phyloP scores from a whole-genome alignment of 2,329 filamentous ascomycete species.

The Cladobotryum mycophilum region DNA sequence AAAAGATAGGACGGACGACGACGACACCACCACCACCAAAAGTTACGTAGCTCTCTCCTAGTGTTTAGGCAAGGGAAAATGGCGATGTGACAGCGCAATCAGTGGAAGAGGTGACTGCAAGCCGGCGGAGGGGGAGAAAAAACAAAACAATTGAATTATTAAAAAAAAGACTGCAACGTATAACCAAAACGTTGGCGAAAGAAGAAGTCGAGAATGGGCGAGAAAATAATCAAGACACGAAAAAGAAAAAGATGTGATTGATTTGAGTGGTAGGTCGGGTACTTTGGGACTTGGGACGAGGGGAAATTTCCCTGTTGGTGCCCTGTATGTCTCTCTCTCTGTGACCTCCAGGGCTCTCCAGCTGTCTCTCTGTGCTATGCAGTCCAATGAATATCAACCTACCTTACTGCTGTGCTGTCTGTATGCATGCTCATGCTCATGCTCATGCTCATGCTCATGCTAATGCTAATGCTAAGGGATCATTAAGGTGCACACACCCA shows the following conservation, averaged over 20 bases:
- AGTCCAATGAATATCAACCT: too few species aligned
- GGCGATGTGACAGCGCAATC: slow-evolving; percentile 11
- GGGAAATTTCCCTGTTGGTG: too few species aligned
- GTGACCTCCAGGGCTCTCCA: too few species aligned
- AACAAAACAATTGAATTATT: background rate
- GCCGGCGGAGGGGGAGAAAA: background rate
- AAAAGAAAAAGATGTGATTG: background rate
- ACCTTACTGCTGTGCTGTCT: too few species aligned
- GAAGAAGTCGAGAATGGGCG: background rate
- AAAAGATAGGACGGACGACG: background rate
- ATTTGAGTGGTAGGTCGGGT: too few species aligned
- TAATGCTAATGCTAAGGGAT: too few species aligned
- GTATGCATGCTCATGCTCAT: too few species aligned
- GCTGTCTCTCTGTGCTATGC: too few species aligned
- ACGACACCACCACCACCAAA: background rate
- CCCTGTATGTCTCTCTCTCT: too few species aligned
- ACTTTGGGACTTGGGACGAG: too few species aligned
- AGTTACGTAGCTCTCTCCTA: background rate
- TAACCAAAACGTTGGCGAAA: background rate
- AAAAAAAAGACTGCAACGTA: background rate
- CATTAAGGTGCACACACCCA: too few species aligned
- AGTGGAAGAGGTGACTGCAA: slow-evolving; percentile 5
- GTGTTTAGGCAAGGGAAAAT: slow-evolving; percentile 5
- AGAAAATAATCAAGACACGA: background rate
- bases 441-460: too few species aligned